phyloP scores from a whole-genome alignment of 768 basidiomycete species.

The Boletus fagicola region DNA sequence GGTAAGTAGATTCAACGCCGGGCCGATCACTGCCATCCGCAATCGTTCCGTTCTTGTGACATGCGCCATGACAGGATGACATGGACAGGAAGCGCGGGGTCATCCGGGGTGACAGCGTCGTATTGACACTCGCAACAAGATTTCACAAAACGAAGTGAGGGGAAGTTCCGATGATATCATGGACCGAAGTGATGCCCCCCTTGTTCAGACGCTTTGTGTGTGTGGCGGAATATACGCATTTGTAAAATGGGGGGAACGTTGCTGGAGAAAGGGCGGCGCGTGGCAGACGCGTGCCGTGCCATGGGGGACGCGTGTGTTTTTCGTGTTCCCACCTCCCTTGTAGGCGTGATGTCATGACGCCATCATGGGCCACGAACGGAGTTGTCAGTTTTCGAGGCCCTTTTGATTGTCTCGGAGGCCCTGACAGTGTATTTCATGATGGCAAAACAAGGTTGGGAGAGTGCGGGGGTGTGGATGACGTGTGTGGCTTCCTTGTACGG shows the following conservation, averaged over 20 bases:
- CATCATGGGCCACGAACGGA: slow-evolving; percentile 6
- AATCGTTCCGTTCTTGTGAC: not conserved
- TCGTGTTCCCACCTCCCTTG: slow-evolving; percentile 9
- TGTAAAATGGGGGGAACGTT: slow-evolving; percentile 5
- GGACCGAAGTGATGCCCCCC: not conserved
- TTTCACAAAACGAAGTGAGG: not conserved
- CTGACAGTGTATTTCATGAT: slow-evolving; percentile 14
- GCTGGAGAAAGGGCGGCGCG: slow-evolving; percentile 8
- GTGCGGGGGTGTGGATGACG: slow-evolving; percentile 25
- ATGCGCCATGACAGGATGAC: not conserved
- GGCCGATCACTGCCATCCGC: not conserved
- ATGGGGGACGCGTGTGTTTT: slow-evolving; percentile 26
- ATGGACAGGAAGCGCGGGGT: slow-evolving; percentile 14
- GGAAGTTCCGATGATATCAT: slow-evolving; percentile 4
- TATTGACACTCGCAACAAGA: not conserved
- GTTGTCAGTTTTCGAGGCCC: not conserved
- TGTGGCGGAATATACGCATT: not conserved
- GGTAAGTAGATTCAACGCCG: not conserved
- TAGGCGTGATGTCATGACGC: slow-evolving; percentile 19
- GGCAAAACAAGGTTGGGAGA: slow-evolving; percentile 16
- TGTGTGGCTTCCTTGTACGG: slow-evolving; percentile 4
- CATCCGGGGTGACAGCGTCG: not conserved
- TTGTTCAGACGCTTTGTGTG: slow-evolving; percentile 9
- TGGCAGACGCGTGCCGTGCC: slow-evolving; percentile 31
- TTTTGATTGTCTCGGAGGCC: slow-evolving; percentile 16